phyloP scores from a whole-genome alignment of 768 basidiomycete species.

The Suillus alpinus region DNA sequence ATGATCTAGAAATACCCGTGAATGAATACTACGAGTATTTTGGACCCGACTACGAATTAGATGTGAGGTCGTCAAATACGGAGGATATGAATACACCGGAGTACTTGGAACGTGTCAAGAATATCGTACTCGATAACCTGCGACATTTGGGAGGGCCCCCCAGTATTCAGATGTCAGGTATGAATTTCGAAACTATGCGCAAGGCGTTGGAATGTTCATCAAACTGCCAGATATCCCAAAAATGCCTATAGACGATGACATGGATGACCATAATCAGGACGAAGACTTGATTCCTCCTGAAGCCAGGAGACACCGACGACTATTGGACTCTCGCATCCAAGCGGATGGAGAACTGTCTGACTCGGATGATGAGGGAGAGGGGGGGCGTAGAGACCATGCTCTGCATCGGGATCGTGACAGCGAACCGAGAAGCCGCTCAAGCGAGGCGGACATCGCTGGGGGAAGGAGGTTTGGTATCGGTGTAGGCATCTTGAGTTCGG shows the following conservation, averaged over 20 bases:
- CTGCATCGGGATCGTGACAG: conserved; percentile 53
- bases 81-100: conserved; percentile 93
- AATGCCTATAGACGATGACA: conserved; percentile 77
- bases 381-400: conserved; percentile 70
- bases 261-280: conserved; percentile 79
- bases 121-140: conserved; percentile 89
- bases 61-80: conserved; percentile 92
- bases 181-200: conserved; percentile 13
- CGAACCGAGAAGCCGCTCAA: conserved; percentile 39
- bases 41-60: conserved; percentile 94
- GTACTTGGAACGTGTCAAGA: conserved; percentile 90
- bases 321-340: conserved; percentile 81
- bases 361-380: conserved; percentile 96
- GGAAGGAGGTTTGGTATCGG: conserved; percentile 61
- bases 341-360: conserved; percentile 90
- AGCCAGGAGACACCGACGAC: conserved; percentile 67
- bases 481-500: conserved; percentile 69
- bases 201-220: background rate
- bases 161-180: conserved; percentile 88
- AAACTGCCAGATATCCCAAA: conserved; percentile 69
- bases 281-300: conserved; percentile 81
- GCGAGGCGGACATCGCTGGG: conserved; percentile 42
- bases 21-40: conserved; percentile 99
- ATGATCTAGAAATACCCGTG: conserved; percentile 83
- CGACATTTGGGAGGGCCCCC: conserved; percentile 86